Base-by-base conservation (phyloP, 208 protist genomes). In the Acanthamoeba castellanii region DNA sequence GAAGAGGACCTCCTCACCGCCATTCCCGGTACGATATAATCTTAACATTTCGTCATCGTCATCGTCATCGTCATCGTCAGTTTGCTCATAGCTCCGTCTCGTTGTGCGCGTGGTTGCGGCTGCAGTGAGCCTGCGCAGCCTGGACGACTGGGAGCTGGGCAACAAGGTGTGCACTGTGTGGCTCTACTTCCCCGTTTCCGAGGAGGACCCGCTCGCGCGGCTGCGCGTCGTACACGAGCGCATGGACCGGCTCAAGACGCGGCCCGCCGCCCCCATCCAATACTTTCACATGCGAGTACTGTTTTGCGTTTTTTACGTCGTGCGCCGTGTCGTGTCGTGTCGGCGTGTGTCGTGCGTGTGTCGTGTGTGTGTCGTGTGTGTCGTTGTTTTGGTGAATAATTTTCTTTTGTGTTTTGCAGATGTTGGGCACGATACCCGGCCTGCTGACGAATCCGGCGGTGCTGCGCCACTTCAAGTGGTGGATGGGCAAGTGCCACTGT, bases 141-240 rank as follows among this genome's bases (percentile, higher is more conserved):
- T 85, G 20, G 76, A 85, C n/a, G 76, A 85, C 76, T 85, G 76
- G 76, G 76, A 85, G 47, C 11, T 85, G 76, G 76, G 76, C 37
- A 85, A 85, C 76, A 85, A 85, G 76, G 76, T 85, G 42, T 85
- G 76, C 47, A 85, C 76, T 3, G 76, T 85, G 42, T 85, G 76
- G 76, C 45, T 85, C 30, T 85, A 85, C 76, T 57, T 85, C 47
- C 76, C 76, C 4, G 76, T 85, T 0, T 85, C 76, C 14, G n/a
- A 37, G 42, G 34, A 22, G 25, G 76, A 85, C 30, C 47, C 76
- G 22, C 9, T 85, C 11, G 45, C 6, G 47, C 37, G 76, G 34
- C 76, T 85, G 20, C 14, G 47, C 16, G 30, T 20, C 9, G 76
- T 85, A 6, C 13, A 85, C 27, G 45, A 25, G 76, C 34, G 76